Percentiles rank a stretch among this genome's conserved stretches.
phyloP scores from a whole-genome alignment of 371 early-diverging fungal species.

The Blastocladiella emersonii region DNA sequence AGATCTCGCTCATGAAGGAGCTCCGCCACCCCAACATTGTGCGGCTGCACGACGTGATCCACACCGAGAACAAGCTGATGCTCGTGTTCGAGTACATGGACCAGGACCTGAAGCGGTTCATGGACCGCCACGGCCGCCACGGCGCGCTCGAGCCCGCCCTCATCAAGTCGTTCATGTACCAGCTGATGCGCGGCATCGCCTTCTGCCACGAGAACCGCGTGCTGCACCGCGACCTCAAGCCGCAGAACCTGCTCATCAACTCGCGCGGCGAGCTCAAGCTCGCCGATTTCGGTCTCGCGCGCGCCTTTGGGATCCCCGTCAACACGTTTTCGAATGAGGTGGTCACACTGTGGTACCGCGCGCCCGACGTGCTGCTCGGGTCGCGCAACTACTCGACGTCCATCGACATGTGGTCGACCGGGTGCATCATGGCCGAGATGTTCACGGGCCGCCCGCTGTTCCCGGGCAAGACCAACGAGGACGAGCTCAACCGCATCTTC shows the following conservation, averaged over 20 bases:
- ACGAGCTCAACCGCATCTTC: constrained; percentile 82
- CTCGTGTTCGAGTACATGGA: constrained; percentile 98
- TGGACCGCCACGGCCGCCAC: constrained; percentile 56
- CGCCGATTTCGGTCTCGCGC: constrained; percentile 90
- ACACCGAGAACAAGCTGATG: constrained; percentile 92
- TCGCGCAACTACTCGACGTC: constrained; percentile 87
- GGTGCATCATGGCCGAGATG: constrained; percentile 97
- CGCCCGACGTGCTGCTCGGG: constrained; percentile 95
- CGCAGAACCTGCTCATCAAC: constrained; percentile 84
- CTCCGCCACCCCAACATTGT: constrained; percentile 82
- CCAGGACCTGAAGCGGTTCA: constrained; percentile 92
- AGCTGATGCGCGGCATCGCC: constrained; percentile 73
- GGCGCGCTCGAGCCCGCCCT: constrained; percentile 53
- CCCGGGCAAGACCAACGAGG: constrained; percentile 83
- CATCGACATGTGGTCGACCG: constrained; percentile 99
- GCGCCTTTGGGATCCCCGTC: constrained; percentile 93
- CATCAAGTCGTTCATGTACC: constrained; percentile 72
- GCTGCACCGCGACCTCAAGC: constrained; percentile 53
- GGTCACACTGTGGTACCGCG: constrained; percentile 90
- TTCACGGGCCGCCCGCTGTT: constrained; percentile 85
- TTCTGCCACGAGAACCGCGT: constrained; percentile 93
- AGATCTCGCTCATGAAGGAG: constrained; percentile 92
- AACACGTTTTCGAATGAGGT: constrained; percentile 96
- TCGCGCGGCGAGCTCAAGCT: constrained; percentile 72
- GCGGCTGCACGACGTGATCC: constrained; percentile 91